A percentile compares a stretch with the other conserved stretches of the same genome.
Evolutionary conservation across 805 yeast genomes (phyloP).

Genomic region (Ogataea ramenticola): DNA sequence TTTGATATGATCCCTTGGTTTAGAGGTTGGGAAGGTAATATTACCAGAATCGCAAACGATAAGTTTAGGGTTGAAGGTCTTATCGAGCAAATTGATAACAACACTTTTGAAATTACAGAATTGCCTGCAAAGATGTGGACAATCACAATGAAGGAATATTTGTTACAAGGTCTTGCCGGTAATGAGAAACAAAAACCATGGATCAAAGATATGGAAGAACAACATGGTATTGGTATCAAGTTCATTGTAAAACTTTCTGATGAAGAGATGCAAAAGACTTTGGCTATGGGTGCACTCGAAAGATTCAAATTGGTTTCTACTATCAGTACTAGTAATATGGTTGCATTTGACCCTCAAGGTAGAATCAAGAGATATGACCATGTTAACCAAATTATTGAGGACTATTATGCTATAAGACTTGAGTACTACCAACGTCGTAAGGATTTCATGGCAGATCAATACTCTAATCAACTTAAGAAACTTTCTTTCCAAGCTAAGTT

Average conservation of each 20-base stretch:
- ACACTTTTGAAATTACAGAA: slow-evolving; percentile 82
- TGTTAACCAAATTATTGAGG: slow-evolving; percentile 71
- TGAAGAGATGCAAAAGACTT: slow-evolving; percentile 80
- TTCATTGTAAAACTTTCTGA: slow-evolving; percentile 68
- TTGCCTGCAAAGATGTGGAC: slow-evolving; percentile 94
- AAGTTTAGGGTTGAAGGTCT: slow-evolving; percentile 72
- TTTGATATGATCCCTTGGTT: slow-evolving; percentile 86
- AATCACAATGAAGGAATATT: slow-evolving; percentile 76
- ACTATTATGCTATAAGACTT: slow-evolving; percentile 78
- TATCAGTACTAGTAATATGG: slow-evolving; percentile 79
- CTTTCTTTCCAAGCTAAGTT: slow-evolving; percentile 83
- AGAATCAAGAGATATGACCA: slow-evolving; percentile 75
- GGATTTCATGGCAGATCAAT: slow-evolving; percentile 61
- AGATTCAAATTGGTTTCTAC: slow-evolving; percentile 71
- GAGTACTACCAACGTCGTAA: slow-evolving; percentile 90
- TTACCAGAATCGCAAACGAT: slow-evolving; percentile 58
- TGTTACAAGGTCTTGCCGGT: slow-evolving; percentile 68
- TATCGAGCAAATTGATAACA: slow-evolving; percentile 74
- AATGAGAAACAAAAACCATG: slow-evolving; percentile 69
- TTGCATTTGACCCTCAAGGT: slow-evolving; percentile 87
- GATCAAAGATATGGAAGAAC: slow-evolving; percentile 94
- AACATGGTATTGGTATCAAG: slow-evolving; percentile 75
- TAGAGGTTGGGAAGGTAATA: slow-evolving; percentile 87
- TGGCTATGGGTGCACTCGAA: slow-evolving; percentile 70
- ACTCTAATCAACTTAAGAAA: slow-evolving; percentile 69